Percentiles rank a stretch among this genome's conserved stretches.
phyloP scores from a whole-genome alignment of 257 asterid species.

The Solanum commersonii region DNA sequence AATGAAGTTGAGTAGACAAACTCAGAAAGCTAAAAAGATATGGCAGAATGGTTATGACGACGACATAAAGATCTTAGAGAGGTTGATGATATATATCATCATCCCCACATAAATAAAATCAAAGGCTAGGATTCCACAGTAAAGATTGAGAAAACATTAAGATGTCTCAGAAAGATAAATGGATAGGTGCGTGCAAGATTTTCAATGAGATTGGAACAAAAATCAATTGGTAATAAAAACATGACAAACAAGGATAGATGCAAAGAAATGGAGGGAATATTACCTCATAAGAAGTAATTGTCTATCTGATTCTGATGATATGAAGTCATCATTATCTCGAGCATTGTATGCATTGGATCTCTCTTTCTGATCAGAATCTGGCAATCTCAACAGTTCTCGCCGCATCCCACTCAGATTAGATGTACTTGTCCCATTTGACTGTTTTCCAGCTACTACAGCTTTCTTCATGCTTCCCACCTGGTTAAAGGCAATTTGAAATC shows the following conservation, averaged over 20 bases:
- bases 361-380: constrained; percentile 52
- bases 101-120: background rate
- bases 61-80: background rate
- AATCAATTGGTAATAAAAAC: background rate
- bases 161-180: background rate
- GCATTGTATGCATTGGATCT: constrained; percentile 36
- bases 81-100: background rate
- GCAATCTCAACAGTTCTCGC: constrained; percentile 85
- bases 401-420: constrained; percentile 67
- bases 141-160: background rate
- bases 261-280: background rate
- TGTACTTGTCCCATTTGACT: constrained; percentile 53
- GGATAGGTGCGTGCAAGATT: background rate
- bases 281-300: constrained; percentile 90
- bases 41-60: background rate
- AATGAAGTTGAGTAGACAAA: background rate
- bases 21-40: background rate
- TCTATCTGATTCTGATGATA: constrained; percentile 85
- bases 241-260: background rate
- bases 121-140: background rate
- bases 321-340: constrained; percentile 60
- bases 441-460: constrained; percentile 44
- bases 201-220: background rate
- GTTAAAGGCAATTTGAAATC: background rate
- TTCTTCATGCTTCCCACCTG: constrained; percentile 81